A percentile compares a stretch with the other conserved stretches of the same genome.
These are phyloP conservation scores for Solanum lignicaule DNA, from an alignment of 257 asterid species.

Conservation along the genomic window DNA sequence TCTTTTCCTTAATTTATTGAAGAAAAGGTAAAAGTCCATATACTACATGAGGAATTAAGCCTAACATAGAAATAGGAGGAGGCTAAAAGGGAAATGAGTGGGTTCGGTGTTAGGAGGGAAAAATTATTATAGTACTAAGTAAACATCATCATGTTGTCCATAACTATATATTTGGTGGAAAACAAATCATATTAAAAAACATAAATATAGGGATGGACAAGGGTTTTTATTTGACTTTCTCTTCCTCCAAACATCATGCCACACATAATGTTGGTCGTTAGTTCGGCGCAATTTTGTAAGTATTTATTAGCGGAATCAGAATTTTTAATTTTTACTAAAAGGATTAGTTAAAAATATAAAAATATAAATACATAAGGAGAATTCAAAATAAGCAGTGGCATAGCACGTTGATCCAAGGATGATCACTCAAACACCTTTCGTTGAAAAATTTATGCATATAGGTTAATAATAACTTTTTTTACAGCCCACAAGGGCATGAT, in stretches of 20 bases:
- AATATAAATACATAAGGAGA: background rate
- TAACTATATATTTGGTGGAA: background rate
- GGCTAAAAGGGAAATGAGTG: background rate
- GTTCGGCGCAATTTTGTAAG: background rate
- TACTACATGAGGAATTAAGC: background rate
- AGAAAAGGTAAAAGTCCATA: background rate
- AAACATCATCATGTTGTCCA: constrained; percentile 2
- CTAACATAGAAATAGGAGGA: background rate
- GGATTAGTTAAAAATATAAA: too few species aligned
- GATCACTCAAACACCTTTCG: accelerated
- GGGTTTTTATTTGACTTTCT: background rate
- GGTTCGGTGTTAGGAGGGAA: background rate
- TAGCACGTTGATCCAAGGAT: background rate
- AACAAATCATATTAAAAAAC: background rate
- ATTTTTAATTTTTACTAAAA: background rate
- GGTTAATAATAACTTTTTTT: too few species aligned
- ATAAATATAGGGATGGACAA: background rate
- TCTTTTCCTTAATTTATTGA: background rate
- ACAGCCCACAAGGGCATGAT: too few species aligned
- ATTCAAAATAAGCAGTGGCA: background rate
- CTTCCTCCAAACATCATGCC: background rate
- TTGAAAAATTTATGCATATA: background rate
- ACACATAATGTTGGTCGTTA: background rate
- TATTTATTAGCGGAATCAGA: background rate
- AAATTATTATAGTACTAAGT: background rate